phyloP scores from a whole-genome alignment of 2,329 filamentous ascomycete genomes.

The Pseudocercospora fuligena region DNA sequence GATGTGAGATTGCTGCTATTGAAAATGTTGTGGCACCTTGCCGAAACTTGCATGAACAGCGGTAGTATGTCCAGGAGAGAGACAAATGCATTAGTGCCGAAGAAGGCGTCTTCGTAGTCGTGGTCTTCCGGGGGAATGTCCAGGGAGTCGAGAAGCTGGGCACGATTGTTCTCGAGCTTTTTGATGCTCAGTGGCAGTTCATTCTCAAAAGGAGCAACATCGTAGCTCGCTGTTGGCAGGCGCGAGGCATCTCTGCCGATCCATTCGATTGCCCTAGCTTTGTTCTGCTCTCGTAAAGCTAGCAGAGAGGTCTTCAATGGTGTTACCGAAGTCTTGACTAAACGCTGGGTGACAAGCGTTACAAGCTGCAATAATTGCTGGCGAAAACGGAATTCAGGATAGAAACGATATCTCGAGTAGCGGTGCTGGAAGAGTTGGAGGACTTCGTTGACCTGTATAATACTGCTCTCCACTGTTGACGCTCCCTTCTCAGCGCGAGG shows the following conservation, averaged over 20 bases:
- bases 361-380: conserved; percentile 55
- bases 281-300: conserved; percentile 45
- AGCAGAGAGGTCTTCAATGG: conserved; percentile 44
- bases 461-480: conserved; percentile 18
- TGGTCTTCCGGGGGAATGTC: conserved; percentile 34
- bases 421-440: conserved; percentile 48
- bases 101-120: conserved; percentile 35
- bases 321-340: conserved; percentile 45
- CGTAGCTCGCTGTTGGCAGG: conserved; percentile 23
- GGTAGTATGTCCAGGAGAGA: conserved; percentile 51
- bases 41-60: conserved; percentile 56
- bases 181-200: conserved; percentile 19
- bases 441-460: conserved; percentile 46
- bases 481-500: not conserved
- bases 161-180: conserved; percentile 34
- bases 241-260: conserved; percentile 26
- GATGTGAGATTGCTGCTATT: conserved; percentile 42
- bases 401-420: conserved; percentile 44
- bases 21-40: conserved; percentile 40
- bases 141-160: conserved; percentile 29
- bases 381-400: conserved; percentile 52
- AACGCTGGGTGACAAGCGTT: conserved; percentile 50
- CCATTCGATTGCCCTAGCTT: conserved; percentile 40
- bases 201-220: conserved; percentile 23
- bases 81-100: conserved; percentile 42